Evolutionary conservation across 352 stramenopile genomes (phyloP).

Genomic region (Globisporangium rhizosaccharum): DNA sequence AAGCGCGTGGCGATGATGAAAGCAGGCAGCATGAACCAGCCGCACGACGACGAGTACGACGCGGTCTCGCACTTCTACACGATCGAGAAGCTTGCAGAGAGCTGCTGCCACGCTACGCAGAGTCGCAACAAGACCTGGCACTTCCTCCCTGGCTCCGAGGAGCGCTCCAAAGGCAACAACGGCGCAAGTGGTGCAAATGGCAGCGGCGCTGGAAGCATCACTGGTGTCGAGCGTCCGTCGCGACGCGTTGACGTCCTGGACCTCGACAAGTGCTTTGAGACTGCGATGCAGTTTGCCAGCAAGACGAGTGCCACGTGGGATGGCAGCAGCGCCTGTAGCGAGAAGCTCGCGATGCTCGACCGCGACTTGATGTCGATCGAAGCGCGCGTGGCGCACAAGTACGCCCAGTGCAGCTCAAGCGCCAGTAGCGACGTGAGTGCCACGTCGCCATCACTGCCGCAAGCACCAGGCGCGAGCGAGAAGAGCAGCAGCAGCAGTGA

Average conservation of each 20-base stretch:
- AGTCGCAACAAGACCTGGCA: slow-evolving; percentile 74
- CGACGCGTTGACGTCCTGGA: slow-evolving; percentile 63
- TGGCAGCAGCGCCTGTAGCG: slow-evolving; percentile 19
- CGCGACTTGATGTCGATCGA: slow-evolving; percentile 63
- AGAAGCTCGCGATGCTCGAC: slow-evolving; percentile 58
- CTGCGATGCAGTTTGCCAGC: slow-evolving; percentile 52
- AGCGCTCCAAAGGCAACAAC: slow-evolving; percentile 47
- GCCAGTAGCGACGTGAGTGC: neutral
- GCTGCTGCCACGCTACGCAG: slow-evolving; percentile 62
- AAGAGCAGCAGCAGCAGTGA: slow-evolving; percentile 1
- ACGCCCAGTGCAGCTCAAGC: slow-evolving; percentile 1
- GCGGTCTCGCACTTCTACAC: slow-evolving; percentile 73
- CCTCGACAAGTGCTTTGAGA: slow-evolving; percentile 63
- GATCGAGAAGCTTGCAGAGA: slow-evolving; percentile 63
- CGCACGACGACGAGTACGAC: slow-evolving; percentile 26
- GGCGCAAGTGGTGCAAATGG: slow-evolving; percentile 20
- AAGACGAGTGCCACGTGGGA: slow-evolving; percentile 39
- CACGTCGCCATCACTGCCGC: neutral
- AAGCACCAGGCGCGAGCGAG: neutral
- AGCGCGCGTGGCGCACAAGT: slow-evolving; percentile 31
- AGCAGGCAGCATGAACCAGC: slow-evolving; percentile 12
- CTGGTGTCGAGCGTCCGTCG: slow-evolving; percentile 51
- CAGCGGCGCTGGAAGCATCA: slow-evolving; percentile 31
- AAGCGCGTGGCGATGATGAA: neutral
- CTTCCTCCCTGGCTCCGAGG: slow-evolving; percentile 56